Conservation (phyloP, 2,329 filamentous ascomycete species). For the Zymoseptoria tritici region DNA sequence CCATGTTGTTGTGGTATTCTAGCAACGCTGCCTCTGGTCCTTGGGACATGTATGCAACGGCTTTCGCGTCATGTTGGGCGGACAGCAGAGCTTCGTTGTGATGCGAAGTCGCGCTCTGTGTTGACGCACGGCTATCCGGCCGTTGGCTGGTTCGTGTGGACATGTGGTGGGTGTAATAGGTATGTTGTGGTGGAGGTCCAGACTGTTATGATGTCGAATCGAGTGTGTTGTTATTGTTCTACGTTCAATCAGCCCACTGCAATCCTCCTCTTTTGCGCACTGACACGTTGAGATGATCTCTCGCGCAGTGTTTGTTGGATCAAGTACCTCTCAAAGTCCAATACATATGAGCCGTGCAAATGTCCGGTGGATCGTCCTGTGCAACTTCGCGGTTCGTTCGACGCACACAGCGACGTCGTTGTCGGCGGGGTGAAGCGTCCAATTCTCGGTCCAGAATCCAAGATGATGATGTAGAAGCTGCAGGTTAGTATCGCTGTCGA, state of each 20-base stretch:
- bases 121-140: constrained; percentile 29
- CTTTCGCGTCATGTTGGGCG: constrained; percentile 20
- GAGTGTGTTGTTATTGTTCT: neutral
- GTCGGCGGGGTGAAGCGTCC: neutral
- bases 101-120: constrained; percentile 28
- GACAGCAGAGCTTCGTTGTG: constrained; percentile 16
- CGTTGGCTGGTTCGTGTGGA: constrained; percentile 24
- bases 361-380: neutral
- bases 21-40: constrained; percentile 27
- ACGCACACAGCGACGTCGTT: neutral
- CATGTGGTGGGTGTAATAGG: constrained; percentile 16
- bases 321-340: constrained; percentile 1
- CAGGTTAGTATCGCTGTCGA: neutral
- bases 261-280: neutral
- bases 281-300: neutral
- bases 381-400: neutral
- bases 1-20: constrained; percentile 25
- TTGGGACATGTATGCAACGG: constrained; percentile 13
- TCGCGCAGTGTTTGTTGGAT: neutral
- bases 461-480: neutral
- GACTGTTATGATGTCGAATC: neutral
- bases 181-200: constrained; percentile 12
- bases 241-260: neutral
- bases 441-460: neutral
- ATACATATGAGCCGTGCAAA: neutral